These are phyloP conservation scores for Stachybotrys echinatus DNA, from an alignment of 2,329 filamentous ascomycete species.

Conservation along the genomic window DNA sequence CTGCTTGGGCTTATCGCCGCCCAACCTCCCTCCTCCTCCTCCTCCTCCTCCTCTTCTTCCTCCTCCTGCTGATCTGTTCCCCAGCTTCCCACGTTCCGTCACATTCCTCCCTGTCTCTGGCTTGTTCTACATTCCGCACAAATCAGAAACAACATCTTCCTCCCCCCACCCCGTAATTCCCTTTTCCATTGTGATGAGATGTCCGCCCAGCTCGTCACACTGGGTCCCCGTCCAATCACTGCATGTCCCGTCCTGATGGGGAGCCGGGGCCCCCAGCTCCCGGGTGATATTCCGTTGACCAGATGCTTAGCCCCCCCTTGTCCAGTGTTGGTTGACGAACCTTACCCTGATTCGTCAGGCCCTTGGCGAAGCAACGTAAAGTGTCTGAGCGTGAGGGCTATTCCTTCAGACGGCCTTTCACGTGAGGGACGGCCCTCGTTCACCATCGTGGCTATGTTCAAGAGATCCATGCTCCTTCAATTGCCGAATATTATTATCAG, in stretches of 20 bases:
- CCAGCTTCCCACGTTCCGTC: not conserved
- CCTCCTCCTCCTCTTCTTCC: not conserved
- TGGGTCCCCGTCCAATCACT: slow-evolving; percentile 14
- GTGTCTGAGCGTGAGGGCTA: too few relatives aligned
- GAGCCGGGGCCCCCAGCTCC: slow-evolving; percentile 18
- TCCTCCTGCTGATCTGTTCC: not conserved
- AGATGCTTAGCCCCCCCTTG: slow-evolving; percentile 1
- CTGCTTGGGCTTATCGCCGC: not conserved
- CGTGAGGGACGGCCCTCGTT: too few relatives aligned
- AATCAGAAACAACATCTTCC: too few relatives aligned
- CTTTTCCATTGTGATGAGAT: not conserved
- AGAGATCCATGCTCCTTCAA: too few relatives aligned
- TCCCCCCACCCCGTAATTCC: not conserved
- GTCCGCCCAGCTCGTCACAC: too few relatives aligned
- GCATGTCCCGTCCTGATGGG: slow-evolving; percentile 17
- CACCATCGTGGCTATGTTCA: too few relatives aligned
- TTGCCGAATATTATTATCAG: too few relatives aligned
- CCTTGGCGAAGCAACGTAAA: not conserved
- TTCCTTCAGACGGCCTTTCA: too few relatives aligned
- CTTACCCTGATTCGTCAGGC: not conserved
- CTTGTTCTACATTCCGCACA: not conserved
- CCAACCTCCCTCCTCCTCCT: not conserved
- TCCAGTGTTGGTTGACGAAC: not conserved
- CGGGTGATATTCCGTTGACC: slow-evolving; percentile 16
- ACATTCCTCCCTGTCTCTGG: not conserved